These are phyloP conservation scores for Periglandula ipomoeae DNA, from an alignment of 2,329 filamentous ascomycete genomes.

Conservation along the genomic window DNA sequence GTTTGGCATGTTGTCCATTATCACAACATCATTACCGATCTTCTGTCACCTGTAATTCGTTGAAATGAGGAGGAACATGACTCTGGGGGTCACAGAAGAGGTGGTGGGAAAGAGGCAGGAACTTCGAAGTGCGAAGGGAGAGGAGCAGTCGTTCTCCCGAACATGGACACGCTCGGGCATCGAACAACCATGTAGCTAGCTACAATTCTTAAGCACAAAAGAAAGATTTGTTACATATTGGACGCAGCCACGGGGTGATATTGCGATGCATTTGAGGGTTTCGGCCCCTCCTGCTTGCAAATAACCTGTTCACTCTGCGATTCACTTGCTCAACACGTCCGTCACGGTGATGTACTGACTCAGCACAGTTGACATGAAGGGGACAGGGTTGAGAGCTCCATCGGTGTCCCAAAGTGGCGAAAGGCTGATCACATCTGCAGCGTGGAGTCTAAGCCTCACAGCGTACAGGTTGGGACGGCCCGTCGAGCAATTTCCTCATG, in stretches of 20 bases:
- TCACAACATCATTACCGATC: conserved; percentile 14
- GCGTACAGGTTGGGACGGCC: too few relatives aligned
- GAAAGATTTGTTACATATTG: background rate
- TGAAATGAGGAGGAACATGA: background rate
- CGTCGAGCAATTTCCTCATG: too few relatives aligned
- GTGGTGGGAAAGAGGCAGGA: background rate
- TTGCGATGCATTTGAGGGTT: too few relatives aligned
- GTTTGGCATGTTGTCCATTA: conserved; percentile 14
- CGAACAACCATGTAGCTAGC: conserved; percentile 8
- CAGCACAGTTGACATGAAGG: too few relatives aligned
- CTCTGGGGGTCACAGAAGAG: background rate
- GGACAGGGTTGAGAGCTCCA: too few relatives aligned
- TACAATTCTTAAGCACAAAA: conserved; percentile 3
- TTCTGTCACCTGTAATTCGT: conserved; percentile 1
- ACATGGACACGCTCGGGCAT: background rate
- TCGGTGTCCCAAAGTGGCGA: too few relatives aligned
- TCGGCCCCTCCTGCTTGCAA: too few relatives aligned
- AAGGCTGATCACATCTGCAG: background rate
- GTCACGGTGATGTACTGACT: too few relatives aligned
- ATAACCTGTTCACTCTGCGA: too few relatives aligned
- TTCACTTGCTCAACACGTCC: too few relatives aligned
- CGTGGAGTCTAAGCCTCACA: background rate
- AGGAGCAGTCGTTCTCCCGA: background rate
- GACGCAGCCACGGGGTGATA: background rate
- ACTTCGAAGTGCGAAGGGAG: background rate